Evolutionary conservation across 2,329 filamentous ascomycete species (phyloP).

Genomic region (Tolypocladium capitatum): DNA sequence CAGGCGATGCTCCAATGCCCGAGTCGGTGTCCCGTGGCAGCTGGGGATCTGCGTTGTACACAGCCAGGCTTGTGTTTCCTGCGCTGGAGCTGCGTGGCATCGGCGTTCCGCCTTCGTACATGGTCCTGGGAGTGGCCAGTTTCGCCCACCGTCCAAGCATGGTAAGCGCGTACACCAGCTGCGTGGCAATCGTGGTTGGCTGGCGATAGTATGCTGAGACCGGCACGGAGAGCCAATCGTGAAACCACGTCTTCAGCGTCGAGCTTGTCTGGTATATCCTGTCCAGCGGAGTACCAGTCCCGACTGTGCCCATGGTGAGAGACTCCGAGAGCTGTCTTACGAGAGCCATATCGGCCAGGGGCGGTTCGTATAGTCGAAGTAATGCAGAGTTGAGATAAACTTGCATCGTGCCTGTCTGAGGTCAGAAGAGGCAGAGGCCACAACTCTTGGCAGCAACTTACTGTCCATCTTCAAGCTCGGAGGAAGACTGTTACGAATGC

Average conservation of each 20-base stretch:
- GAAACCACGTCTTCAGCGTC: constrained; percentile 35
- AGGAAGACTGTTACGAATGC: constrained; percentile 23
- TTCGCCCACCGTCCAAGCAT: constrained; percentile 39
- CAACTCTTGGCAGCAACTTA: constrained; percentile 10
- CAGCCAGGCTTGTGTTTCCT: constrained; percentile 6
- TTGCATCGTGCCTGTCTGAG: constrained; percentile 21
- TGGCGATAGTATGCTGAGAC: constrained; percentile 28
- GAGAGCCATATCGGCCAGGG: constrained; percentile 24
- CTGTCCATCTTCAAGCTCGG: constrained; percentile 22
- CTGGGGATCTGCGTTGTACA: constrained; percentile 12
- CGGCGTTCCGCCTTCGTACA: constrained; percentile 10
- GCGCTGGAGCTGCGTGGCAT: constrained; percentile 14
- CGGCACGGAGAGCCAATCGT: constrained; percentile 32
- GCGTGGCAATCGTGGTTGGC: constrained; percentile 29
- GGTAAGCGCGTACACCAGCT: constrained; percentile 36
- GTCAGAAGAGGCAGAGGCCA: not conserved
- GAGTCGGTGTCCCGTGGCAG: constrained; percentile 6
- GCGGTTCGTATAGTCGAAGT: constrained; percentile 35
- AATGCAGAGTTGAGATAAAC: constrained; percentile 25
- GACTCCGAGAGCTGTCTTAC: constrained; percentile 30
- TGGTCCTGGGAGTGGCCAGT: constrained; percentile 23
- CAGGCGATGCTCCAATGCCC: not conserved
- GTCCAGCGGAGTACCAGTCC: constrained; percentile 30
- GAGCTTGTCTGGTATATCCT: constrained; percentile 34
- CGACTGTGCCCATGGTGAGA: constrained; percentile 22